Conservation (phyloP, 176 grass and related monocot genomes). For the sorghum (Sorghum bicolor) region Sorghum_bicolor_NCBIv3 NC_012873.2:67705501-67706000, state of each 20-base stretch:
- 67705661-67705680: neutral
- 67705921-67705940: neutral
- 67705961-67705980: neutral
- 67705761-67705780: neutral
- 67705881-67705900: constrained; percentile 3
- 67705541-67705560: neutral
- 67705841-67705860: constrained; percentile 52
- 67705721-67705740: neutral
- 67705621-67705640: constrained; percentile 6
- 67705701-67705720: constrained; percentile 2
- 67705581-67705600: constrained; percentile 22
- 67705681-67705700: constrained; percentile 16
- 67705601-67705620: neutral
- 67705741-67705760: neutral
- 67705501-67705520: constrained; percentile 22
- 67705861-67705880: neutral
- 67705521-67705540: constrained; percentile 40
- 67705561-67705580: constrained; percentile 12
- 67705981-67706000: constrained; percentile 39
- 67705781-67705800: constrained; percentile 45
- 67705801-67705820: constrained; percentile 88
- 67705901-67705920: neutral
- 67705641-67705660: neutral
- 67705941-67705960: neutral
- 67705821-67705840: constrained; percentile 65